Evolutionary conservation across 169 alveolate species (phyloP).

Genomic region (Theileria equi): DNA sequence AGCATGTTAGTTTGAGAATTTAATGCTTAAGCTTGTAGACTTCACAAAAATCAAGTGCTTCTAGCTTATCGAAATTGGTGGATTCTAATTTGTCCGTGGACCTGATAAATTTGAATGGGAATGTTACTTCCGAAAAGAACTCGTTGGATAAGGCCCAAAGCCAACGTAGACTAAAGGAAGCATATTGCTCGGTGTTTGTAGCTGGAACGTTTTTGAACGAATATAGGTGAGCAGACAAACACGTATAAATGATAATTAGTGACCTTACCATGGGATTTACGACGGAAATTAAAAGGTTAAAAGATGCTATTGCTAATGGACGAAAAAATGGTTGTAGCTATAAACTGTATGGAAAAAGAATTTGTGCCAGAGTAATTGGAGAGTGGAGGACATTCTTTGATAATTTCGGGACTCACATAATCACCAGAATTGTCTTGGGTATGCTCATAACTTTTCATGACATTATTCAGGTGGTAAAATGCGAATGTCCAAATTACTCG

Average conservation of each 20-base stretch:
- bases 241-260: neutral
- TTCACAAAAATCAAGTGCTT: neutral
- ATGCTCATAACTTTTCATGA: neutral
- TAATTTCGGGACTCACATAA: conserved; percentile 39
- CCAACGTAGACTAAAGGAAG: neutral
- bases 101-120: neutral
- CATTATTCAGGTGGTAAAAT: conserved; percentile 34
- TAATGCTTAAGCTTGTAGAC: neutral
- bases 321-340: neutral
- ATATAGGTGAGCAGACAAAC: neutral
- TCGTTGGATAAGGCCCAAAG: neutral
- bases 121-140: neutral
- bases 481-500: neutral
- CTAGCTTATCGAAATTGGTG: neutral
- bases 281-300: conserved; percentile 1
- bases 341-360: neutral
- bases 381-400: conserved; percentile 21
- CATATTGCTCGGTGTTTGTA: conserved; percentile 16
- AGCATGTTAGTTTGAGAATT: conserved; percentile 2
- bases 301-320: neutral
- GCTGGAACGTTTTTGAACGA: conserved; percentile 12
- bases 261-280: neutral
- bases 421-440: conserved; percentile 37
- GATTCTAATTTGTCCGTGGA: neutral
- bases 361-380: neutral